Conservation (phyloP, 768 basidiomycete genomes). For the Lepiota subincarnata region DNA sequence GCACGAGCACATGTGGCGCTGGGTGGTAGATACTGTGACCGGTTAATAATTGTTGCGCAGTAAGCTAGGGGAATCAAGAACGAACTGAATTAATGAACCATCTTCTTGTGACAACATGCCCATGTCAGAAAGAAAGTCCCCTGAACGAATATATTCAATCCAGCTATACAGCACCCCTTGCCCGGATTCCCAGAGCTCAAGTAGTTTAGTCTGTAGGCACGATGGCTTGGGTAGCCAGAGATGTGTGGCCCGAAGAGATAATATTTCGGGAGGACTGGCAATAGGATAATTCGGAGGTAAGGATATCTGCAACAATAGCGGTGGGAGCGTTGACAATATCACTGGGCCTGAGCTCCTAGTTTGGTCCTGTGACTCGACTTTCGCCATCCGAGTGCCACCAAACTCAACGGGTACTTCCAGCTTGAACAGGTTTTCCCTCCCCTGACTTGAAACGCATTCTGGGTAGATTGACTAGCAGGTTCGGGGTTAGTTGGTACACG, state of each 20-base stretch:
- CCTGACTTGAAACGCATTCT: constrained; percentile 52
- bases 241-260: constrained; percentile 51
- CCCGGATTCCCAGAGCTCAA: constrained; percentile 57
- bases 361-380: constrained; percentile 26
- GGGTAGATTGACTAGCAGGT: constrained; percentile 76
- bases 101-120: constrained; percentile 29
- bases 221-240: constrained; percentile 50
- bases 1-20: constrained; percentile 48
- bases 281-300: constrained; percentile 57
- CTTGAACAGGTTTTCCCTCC: constrained; percentile 37
- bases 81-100: constrained; percentile 26
- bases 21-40: constrained; percentile 48
- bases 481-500: neutral
- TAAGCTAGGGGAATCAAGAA: neutral
- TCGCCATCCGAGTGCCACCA: constrained; percentile 34
- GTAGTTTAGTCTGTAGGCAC: constrained; percentile 36
- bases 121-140: constrained; percentile 53
- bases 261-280: constrained; percentile 46
- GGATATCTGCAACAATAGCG: constrained; percentile 52
- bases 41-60: neutral
- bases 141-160: constrained; percentile 68
- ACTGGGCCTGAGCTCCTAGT: constrained; percentile 14
- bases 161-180: constrained; percentile 63
- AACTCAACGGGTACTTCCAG: constrained; percentile 69
- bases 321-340: constrained; percentile 54